Percentiles rank a stretch among this genome's conserved stretches.
phyloP scores from a whole-genome alignment of 2,329 filamentous ascomycete species.

The Cladosporium sp. region DNA sequence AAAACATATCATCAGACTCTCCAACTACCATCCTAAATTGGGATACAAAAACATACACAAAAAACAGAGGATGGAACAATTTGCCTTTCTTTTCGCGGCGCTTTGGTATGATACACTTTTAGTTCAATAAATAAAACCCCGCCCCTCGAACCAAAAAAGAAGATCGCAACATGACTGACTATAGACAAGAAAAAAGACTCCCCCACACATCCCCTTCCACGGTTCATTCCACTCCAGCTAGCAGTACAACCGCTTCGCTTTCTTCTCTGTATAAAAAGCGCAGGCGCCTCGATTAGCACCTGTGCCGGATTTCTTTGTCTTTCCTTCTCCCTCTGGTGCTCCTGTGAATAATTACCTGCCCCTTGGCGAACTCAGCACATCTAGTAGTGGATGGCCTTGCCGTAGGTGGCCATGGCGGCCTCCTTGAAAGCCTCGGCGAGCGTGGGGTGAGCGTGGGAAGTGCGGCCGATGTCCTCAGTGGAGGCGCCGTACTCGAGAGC shows the following conservation, averaged over 20 bases:
- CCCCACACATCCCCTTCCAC: background rate
- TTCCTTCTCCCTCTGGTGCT: background rate
- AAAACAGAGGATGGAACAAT: background rate
- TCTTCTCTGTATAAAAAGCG: too few species aligned
- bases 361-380: background rate
- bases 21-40: too few species aligned
- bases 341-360: too few species aligned
- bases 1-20: too few species aligned
- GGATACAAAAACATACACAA: too few species aligned
- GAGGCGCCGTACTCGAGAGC: conserved; percentile 95
- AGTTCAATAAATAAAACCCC: background rate
- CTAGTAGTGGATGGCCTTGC: conserved; percentile 90
- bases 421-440: conserved; percentile 98
- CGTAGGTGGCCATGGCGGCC: conserved; percentile 95
- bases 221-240: too few species aligned
- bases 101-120: background rate
- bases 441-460: conserved; percentile 94
- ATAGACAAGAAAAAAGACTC: conserved; percentile 3
- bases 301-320: background rate
- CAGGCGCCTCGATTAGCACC: too few species aligned
- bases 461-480: conserved; percentile 89
- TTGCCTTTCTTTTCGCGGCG: background rate
- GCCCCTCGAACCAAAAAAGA: background rate
- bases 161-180: background rate
- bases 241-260: too few species aligned